Base-by-base conservation (phyloP, 2,329 filamentous ascomycete species). In the Exophiala sp. region DNA sequence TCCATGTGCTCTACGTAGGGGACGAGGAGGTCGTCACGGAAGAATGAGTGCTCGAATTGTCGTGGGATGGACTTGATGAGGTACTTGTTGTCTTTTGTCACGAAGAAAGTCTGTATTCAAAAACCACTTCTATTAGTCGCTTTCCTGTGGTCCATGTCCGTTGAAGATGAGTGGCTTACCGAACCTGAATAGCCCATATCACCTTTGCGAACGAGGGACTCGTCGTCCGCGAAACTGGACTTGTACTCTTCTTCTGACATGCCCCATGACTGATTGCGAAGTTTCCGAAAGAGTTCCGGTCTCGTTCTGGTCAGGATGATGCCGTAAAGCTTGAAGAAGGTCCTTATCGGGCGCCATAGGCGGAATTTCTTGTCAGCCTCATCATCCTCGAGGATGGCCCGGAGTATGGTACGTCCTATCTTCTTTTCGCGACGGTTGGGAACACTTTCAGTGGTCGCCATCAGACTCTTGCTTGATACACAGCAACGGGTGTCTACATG, bases 151-250 rank as follows among this genome's bases (percentile, higher is more conserved):
- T 41, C 7, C 4, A 8, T 9, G 16, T 41, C 9, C 9, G 41
- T 14, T 24, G n/a, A 12, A 9, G 32, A 29, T 8, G 34, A n/a
- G 59, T 66, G 14, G 68, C 82, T 78, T 18, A 57, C 55, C 24
- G 86, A 89, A 45, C 87, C 87, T 24, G 84, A 88, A 65, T 87
- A 88, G 2, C 87, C 87, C 69, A 90, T 75, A 64, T 89, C 85
- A 1, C 84, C 86, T 56, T 86, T 78, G 1, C 83, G 68, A 1
- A 78, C 69, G 32, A 89, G 70, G 0, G 72, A 68, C 50, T 67
- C 68, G 40, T 65, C 69, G 58, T 71, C 71, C 51, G 66, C 70
- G 62, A 85, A 85, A 58, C 76, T 81, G 24, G 74, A 73, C 10
- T 68, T 71, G 58, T 84, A 85, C 18, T 78, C 77, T 9, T 77